A percentile compares a stretch with the other conserved stretches of the same genome.
Evolutionary conservation across 2,329 filamentous ascomycete genomes (phyloP).

Genomic region (Pestalotiopsis sp.): DNA sequence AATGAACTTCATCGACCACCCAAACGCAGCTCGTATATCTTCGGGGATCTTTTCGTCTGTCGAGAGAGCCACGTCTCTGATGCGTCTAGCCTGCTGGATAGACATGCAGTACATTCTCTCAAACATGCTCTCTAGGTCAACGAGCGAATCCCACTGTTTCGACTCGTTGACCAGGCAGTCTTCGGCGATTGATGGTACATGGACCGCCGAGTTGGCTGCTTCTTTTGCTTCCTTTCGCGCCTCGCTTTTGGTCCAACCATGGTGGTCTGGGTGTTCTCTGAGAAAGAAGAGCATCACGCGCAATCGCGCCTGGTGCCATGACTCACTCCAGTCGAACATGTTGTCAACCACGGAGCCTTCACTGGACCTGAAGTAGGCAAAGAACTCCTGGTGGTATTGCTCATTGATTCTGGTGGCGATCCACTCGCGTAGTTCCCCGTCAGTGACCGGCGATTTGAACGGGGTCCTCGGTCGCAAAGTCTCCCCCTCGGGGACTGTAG

Average conservation of each 20-base stretch:
- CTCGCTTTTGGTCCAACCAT: neutral
- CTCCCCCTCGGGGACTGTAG: neutral
- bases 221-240: neutral
- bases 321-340: neutral
- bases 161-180: neutral
- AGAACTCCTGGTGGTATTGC: neutral
- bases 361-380: neutral
- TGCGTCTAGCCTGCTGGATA: neutral
- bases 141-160: neutral
- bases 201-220: neutral
- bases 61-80: neutral
- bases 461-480: neutral
- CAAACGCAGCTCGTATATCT: neutral
- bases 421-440: neutral
- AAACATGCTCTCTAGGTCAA: neutral
- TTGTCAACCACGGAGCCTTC: neutral
- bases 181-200: neutral
- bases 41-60: neutral
- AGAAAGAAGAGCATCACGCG: neutral
- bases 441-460: neutral
- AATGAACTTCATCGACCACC: neutral
- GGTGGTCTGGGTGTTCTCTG: neutral
- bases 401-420: neutral
- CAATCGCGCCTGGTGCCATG: neutral
- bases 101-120: neutral